These are phyloP conservation scores for Nicotiana tabacum DNA, from an alignment of 257 asterid genomes.

Conservation along the genomic window DNA sequence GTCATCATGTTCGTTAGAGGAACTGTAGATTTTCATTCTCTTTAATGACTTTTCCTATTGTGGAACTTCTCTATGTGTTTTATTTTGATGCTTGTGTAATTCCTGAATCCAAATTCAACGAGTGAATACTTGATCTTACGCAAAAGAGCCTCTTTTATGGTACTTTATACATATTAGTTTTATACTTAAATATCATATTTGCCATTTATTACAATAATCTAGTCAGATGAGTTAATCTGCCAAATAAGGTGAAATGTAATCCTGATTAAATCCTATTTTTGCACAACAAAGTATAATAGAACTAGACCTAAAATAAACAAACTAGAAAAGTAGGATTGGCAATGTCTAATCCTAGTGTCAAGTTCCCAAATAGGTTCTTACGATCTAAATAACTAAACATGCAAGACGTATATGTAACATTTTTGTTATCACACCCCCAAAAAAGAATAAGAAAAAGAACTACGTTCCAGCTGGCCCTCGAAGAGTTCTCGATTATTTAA, in stretches of 20 bases:
- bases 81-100: not conserved
- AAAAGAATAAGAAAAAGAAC: not conserved
- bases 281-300: not conserved
- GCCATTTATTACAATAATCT: not conserved
- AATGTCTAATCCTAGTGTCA: constrained; percentile 2
- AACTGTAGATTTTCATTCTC: not conserved
- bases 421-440: not conserved
- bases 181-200: not conserved
- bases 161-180: not conserved
- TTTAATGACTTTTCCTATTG: not conserved
- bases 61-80: not conserved
- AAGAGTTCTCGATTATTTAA: not conserved
- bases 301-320: not conserved
- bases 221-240: not conserved
- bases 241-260: not conserved
- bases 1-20: not conserved
- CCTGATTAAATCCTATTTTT: not conserved
- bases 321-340: not conserved
- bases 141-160: not conserved
- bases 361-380: not conserved
- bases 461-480: not conserved
- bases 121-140: not conserved
- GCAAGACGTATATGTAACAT: not conserved
- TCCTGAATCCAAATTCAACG: not conserved
- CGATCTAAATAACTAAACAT: not conserved